These are phyloP conservation scores for Closterium sp. DNA, from an alignment of 139 green algal genomes.

Conservation along the genomic window DNA sequence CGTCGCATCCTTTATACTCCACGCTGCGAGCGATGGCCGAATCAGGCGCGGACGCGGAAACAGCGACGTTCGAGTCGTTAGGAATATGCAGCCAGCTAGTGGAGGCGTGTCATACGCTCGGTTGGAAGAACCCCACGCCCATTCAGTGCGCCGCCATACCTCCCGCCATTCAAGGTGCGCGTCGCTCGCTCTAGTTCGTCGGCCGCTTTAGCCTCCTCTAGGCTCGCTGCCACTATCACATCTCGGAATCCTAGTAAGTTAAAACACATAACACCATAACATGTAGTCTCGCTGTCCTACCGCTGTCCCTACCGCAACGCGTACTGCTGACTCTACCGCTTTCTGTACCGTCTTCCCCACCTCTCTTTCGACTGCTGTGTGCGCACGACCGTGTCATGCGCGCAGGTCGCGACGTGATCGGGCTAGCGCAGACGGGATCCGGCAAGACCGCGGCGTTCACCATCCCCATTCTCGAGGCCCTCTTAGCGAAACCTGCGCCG, in stretches of 20 bases:
- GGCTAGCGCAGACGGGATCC: slow-evolving; percentile 93
- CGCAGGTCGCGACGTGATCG: slow-evolving; percentile 83
- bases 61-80: slow-evolving; percentile 26
- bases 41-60: not conserved
- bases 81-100: slow-evolving; percentile 46
- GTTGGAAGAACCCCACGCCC: slow-evolving; percentile 44
- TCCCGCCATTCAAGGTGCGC: slow-evolving; percentile 41
- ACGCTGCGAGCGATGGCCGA: not conserved
- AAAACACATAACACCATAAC: not conserved
- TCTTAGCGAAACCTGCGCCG: slow-evolving; percentile 86
- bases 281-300: not conserved
- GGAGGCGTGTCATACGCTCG: slow-evolving; percentile 28
- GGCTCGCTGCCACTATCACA: not conserved
- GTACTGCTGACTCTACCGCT: not conserved
- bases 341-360: not conserved
- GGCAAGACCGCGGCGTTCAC: slow-evolving; percentile 98
- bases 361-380: not conserved
- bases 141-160: slow-evolving; percentile 44
- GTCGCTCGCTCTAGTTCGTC: no score
- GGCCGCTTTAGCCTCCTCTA: not conserved
- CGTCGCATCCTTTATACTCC: no score
- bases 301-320: not conserved
- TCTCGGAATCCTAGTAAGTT: not conserved
- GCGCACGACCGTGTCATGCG: not conserved
- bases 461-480: slow-evolving; percentile 88